Conservation (phyloP, 306 rosid genomes). For the Astragalus glycyphyllos region DNA sequence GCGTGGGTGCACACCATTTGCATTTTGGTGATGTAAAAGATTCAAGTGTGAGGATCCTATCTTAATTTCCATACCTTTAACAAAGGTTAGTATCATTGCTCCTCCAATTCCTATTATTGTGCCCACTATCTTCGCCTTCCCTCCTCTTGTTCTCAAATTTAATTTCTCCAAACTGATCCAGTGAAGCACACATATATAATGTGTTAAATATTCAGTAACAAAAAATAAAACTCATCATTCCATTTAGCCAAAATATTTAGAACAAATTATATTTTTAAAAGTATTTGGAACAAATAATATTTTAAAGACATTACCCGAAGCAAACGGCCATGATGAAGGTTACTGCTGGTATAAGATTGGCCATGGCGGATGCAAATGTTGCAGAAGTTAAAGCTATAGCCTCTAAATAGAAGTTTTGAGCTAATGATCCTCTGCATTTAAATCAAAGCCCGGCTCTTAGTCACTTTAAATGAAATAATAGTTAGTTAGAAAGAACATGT, state of each 20-base stretch:
- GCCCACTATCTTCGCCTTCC: slow-evolving; percentile 59
- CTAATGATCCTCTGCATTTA: slow-evolving; percentile 58
- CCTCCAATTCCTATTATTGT: slow-evolving; percentile 55
- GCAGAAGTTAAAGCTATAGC: slow-evolving; percentile 66
- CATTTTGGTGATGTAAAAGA: slow-evolving; percentile 29
- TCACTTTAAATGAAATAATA: neutral
- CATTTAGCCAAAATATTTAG: neutral
- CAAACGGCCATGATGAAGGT: slow-evolving; percentile 68
- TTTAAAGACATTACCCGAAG: slow-evolving; percentile 44
- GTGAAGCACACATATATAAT: too few species aligned
- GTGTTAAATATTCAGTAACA: neutral
- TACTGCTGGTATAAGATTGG: slow-evolving; percentile 65
- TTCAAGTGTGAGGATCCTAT: slow-evolving; percentile 38
- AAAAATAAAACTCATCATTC: neutral
- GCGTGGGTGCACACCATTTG: neutral
- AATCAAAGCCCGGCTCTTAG: neutral
- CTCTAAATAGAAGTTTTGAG: slow-evolving; percentile 63
- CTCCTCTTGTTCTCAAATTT: slow-evolving; percentile 40
- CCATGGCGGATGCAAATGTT: slow-evolving; percentile 68
- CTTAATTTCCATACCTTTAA: slow-evolving; percentile 50
- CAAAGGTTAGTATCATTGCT: slow-evolving; percentile 62
- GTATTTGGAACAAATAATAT: neutral
- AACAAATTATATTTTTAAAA: neutral
- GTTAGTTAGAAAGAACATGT: too few species aligned
- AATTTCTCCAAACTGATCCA: slow-evolving; percentile 50